Base-by-base conservation (phyloP, 2,329 filamentous ascomycete species). In the Coniochaeta sp. region DNA sequence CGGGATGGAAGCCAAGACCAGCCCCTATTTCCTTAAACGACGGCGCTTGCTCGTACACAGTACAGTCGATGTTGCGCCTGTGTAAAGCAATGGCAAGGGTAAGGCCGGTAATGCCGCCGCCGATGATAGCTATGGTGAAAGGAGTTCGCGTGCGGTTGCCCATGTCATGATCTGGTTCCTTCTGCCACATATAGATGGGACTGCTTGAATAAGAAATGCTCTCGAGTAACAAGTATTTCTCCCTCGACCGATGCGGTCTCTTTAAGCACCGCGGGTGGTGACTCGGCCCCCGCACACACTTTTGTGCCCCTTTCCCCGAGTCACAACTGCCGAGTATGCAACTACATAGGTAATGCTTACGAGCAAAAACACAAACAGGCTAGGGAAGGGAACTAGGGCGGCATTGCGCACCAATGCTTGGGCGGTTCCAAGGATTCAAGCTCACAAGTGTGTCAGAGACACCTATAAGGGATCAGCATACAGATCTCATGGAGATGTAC, bases 41-140 rank as follows among this genome's bases (percentile, higher is more conserved):
- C 0, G 69, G 34, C 0, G 73, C 69, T 17, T 71, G 68, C 60
- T 76, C 74, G 64, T 75, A 76, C 22, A 76, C 60, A 10, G 67
- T 73, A 60, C 68, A 65, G 2, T 63, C 62, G n/a, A 75, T 65
- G 30, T 66, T 60, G 34, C 71, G 69, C 56, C 64, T 60, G 16
- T 67, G 63, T 6, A 76, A 69, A 17, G 63, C 65, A 28, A 75
- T 69, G 2, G 73, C 71, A 8, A 75, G 67, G 6, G 69, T 71
- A 0, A 75, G 62, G 12, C 74, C 75, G 60, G 69, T 77, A 62
- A 68, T 79, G 67, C 67, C 78, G 65, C 66, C 77, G 67, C 67
- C 80, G 24, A 76, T 66, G 36, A 76, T 71, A 60, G 74, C 74
- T 54, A 76, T 60, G 19, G 1, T 44, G 34, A 40, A 57, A 36